Evolutionary conservation across 2,329 filamentous ascomycete species (phyloP).

Genomic region (Onygenales sp.): DNA sequence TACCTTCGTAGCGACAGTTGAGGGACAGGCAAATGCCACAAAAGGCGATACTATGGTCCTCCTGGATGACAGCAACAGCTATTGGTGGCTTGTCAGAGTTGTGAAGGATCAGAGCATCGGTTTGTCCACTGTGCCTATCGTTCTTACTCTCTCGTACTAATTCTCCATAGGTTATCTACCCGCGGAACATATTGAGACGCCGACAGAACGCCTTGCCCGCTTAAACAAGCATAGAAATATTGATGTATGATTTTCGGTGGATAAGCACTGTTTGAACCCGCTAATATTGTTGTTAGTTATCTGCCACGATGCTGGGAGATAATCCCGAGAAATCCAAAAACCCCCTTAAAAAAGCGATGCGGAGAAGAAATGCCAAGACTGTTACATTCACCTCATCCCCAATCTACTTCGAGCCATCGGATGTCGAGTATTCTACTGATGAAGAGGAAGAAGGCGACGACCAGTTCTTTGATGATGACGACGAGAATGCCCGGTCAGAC

Average conservation of each 20-base stretch:
- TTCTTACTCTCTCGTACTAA: constrained; percentile 13
- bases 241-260: constrained; percentile 55
- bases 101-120: constrained; percentile 96
- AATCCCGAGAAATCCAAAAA: constrained; percentile 73
- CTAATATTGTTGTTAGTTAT: constrained; percentile 41
- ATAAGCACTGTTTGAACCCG: neutral
- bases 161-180: constrained; percentile 68
- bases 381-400: constrained; percentile 79
- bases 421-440: constrained; percentile 73
- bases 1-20: constrained; percentile 94
- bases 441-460: constrained; percentile 48
- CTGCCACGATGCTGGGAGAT: constrained; percentile 62
- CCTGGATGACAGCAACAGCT: constrained; percentile 96
- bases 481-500: constrained; percentile 22
- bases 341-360: constrained; percentile 73
- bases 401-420: constrained; percentile 71
- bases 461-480: constrained; percentile 38
- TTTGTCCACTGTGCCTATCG: constrained; percentile 26
- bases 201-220: constrained; percentile 83
- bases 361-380: constrained; percentile 70
- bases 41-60: constrained; percentile 99
- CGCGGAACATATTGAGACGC: constrained; percentile 96
- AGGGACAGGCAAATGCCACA: constrained; percentile 94
- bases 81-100: constrained; percentile 97
- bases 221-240: constrained; percentile 98